phyloP scores from a whole-genome alignment of 2,329 filamentous ascomycete species.

The Diaporthe vaccinii region DNA sequence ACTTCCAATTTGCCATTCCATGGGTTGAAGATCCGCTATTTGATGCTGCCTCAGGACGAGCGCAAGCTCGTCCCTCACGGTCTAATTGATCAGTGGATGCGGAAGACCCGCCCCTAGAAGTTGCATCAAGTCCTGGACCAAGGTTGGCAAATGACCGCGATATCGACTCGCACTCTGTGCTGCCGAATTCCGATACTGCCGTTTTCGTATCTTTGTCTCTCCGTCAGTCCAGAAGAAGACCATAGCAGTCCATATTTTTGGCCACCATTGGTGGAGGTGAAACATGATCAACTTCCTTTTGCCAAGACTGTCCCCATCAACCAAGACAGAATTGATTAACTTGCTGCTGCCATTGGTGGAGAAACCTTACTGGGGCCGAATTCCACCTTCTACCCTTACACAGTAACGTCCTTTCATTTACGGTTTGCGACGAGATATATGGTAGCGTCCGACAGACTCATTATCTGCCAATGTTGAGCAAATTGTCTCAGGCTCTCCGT shows the following conservation, averaged over 20 bases:
- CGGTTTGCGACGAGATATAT: neutral
- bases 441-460: neutral
- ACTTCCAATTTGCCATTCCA: neutral
- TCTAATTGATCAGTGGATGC: neutral
- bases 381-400: neutral
- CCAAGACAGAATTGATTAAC: slow-evolving; percentile 15
- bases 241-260: neutral
- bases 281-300: neutral
- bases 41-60: neutral
- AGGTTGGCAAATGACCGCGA: neutral
- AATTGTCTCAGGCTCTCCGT: neutral
- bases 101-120: neutral
- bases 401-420: slow-evolving; percentile 13
- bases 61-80: neutral
- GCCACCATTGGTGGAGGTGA: slow-evolving; percentile 1
- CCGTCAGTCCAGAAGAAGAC: slow-evolving; percentile 13
- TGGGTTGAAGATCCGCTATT: neutral
- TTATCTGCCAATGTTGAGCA: neutral
- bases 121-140: neutral
- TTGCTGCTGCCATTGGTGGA: slow-evolving; percentile 16
- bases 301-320: slow-evolving; percentile 6
- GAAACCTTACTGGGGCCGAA: neutral
- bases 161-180: neutral
- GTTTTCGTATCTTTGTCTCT: neutral
- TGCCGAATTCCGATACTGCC: neutral